Evolutionary conservation across 2,329 filamentous ascomycete genomes (phyloP), one percentile per base, ranked within the genome.

Genomic region (Helicocarpus griseus): DNA sequence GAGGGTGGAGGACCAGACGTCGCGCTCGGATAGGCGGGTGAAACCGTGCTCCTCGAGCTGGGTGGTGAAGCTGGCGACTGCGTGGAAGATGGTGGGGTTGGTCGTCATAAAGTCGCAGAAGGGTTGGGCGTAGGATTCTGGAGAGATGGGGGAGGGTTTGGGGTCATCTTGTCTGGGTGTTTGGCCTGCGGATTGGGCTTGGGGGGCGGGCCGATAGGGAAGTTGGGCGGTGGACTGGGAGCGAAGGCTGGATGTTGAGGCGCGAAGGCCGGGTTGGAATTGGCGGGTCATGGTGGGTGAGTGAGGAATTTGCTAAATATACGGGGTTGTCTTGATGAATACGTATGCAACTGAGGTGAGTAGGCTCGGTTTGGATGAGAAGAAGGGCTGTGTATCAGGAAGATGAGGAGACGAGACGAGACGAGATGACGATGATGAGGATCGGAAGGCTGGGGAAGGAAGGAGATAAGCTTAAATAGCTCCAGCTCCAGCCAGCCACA

Each of bases 31-130:
- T 57, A 88, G 82, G 70, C 82, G 83, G 54, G 77, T 78, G 70
- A 87, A 98, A 41, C 89, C 91, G 35, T 81, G 75, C 36, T 80
- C 77, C 56, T 78, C 75, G 45, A 96, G 78, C 62, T 89, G 83
- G 52, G 77, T 74, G 61, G 85, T 82, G 65, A 95, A 88, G 60
- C 88, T 81, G 53, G 82, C 79, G 26, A 96, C 89, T 1, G 88
- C 82, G 63, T 98, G 93, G 68, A 95, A 98, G 44, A 96, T 81
- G 7, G 93, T 97, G 0, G 93, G 93, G 65, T 96, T 95, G 56
- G 86, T 79, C 41, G 83, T 86, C 73, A 97, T 79, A 65, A 96
- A 97, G 49, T 88, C 79, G 65, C 86, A 85, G 67, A 95, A 96
- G 0, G 89, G 88, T 69, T 89, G 77, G 7, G 87, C 86, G 67